phyloP scores from a whole-genome alignment of 768 basidiomycete genomes.

The button mushroom (Agaricus bisporus) region DNA sequence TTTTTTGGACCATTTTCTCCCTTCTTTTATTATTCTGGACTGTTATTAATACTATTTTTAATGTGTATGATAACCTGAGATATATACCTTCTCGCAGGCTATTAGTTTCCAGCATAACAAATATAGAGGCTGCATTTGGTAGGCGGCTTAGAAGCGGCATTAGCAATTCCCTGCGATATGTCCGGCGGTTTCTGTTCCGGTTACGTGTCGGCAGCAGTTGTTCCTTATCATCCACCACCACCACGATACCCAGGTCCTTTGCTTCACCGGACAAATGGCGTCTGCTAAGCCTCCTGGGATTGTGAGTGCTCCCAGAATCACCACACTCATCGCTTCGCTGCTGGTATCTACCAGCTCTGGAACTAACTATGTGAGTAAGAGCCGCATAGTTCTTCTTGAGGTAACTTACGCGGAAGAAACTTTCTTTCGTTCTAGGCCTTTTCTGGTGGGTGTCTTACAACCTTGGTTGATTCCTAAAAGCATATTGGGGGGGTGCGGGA shows the following conservation, averaged over 20 bases:
- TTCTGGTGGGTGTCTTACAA: slow-evolving; percentile 28
- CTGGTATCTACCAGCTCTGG: slow-evolving; percentile 59
- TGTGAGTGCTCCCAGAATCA: slow-evolving; percentile 34
- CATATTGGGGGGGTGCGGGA: neutral
- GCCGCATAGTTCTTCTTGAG: neutral
- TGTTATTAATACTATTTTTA: neutral
- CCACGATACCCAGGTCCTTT: neutral
- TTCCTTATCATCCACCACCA: neutral
- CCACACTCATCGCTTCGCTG: slow-evolving; percentile 49
- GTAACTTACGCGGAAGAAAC: neutral
- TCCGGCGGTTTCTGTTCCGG: too few relatives aligned
- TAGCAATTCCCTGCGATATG: too few relatives aligned
- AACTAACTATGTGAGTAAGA: slow-evolving; percentile 57
- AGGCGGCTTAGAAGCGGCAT: too few relatives aligned
- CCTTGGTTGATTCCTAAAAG: neutral
- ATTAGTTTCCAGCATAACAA: too few relatives aligned
- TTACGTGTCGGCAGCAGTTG: neutral
- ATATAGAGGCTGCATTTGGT: too few relatives aligned
- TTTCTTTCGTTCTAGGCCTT: slow-evolving; percentile 25
- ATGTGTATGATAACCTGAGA: neutral
- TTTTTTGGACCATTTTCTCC: neutral
- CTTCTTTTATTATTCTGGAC: neutral
- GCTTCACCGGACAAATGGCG: slow-evolving; percentile 12
- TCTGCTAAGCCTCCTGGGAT: slow-evolving; percentile 21
- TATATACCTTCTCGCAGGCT: too few relatives aligned